A percentile compares a stretch with the other conserved stretches of the same genome.
phyloP scores from a whole-genome alignment of 2,329 filamentous ascomycete genomes.

The Fonsecaea monophora region DNA sequence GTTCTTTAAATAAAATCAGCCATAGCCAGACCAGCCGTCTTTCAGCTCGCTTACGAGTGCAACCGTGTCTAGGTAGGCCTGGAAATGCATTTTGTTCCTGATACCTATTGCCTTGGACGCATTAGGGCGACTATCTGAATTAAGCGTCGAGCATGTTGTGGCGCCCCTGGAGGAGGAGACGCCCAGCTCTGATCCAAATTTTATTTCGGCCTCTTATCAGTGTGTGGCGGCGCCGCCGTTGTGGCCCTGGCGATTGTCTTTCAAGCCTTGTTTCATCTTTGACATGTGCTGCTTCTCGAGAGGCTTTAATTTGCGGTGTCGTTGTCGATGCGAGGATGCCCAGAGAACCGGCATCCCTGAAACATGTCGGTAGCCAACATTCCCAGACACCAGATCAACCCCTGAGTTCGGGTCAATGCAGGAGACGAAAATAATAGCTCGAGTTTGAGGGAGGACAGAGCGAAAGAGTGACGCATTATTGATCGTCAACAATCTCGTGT shows the following conservation, averaged over 20 bases:
- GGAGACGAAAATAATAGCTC: not conserved
- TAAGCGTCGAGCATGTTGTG: not conserved
- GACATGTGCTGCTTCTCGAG: conserved; percentile 15
- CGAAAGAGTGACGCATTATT: not conserved
- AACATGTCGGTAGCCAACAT: not conserved
- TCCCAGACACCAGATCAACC: not conserved
- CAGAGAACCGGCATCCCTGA: not conserved
- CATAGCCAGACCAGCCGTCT: not conserved
- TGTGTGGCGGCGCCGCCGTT: conserved; percentile 15
- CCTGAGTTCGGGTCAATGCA: not conserved
- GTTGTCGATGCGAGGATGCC: conserved; percentile 10
- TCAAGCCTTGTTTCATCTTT: conserved; percentile 25
- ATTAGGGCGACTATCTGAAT: not conserved
- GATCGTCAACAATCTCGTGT: not conserved
- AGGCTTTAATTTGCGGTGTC: conserved; percentile 10
- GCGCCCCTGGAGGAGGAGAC: not conserved
- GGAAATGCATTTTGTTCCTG: not conserved
- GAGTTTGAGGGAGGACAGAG: not conserved
- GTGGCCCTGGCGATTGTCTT: not conserved
- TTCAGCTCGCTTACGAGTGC: not conserved
- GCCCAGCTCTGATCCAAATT: not conserved
- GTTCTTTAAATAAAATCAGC: not conserved
- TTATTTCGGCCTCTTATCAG: conserved; percentile 16
- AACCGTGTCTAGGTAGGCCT: not conserved
- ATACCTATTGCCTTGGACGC: not conserved